Percentiles rank a stretch among this genome's conserved stretches.
Evolutionary conservation across 164 flowering plant genomes (phyloP).

Genomic region (Aristolochia fimbriata): DNA sequence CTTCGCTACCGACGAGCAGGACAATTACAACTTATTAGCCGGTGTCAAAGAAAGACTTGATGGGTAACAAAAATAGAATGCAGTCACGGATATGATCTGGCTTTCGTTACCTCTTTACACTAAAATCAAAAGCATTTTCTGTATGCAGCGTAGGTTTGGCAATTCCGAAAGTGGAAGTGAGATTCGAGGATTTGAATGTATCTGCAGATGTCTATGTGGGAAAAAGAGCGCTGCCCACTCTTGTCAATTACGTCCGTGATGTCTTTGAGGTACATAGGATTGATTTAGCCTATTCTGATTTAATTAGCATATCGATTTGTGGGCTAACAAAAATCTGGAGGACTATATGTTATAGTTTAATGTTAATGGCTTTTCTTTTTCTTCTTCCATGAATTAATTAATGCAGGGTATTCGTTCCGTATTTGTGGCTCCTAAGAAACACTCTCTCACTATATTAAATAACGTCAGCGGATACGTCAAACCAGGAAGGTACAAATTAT

Average conservation of each 20-base stretch:
- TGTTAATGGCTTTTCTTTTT: too few species aligned
- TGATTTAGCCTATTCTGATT: not conserved
- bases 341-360: not conserved
- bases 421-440: slow-evolving; percentile 23
- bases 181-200: slow-evolving; percentile 51
- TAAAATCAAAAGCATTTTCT: not conserved
- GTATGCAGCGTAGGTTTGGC: slow-evolving; percentile 57
- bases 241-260: slow-evolving; percentile 49
- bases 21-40: slow-evolving; percentile 54
- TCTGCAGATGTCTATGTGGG: slow-evolving; percentile 56
- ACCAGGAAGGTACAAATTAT: slow-evolving; percentile 61
- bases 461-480: slow-evolving; percentile 50
- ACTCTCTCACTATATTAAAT: slow-evolving; percentile 45
- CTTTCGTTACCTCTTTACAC: not conserved
- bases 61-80: slow-evolving; percentile 25
- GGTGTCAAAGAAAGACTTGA: slow-evolving; percentile 69
- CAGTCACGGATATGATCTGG: not conserved
- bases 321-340: not conserved
- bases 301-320: not conserved
- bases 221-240: slow-evolving; percentile 77
- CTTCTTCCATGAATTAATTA: too few species aligned
- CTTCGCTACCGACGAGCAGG: slow-evolving; percentile 68
- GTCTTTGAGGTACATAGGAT: slow-evolving; percentile 45
- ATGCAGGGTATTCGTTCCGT: too few species aligned
- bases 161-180: slow-evolving; percentile 66